Percentiles rank a stretch among this genome's conserved stretches.
Evolutionary conservation across 768 basidiomycete species (phyloP).

Genomic region (Lepiota venenata): DNA sequence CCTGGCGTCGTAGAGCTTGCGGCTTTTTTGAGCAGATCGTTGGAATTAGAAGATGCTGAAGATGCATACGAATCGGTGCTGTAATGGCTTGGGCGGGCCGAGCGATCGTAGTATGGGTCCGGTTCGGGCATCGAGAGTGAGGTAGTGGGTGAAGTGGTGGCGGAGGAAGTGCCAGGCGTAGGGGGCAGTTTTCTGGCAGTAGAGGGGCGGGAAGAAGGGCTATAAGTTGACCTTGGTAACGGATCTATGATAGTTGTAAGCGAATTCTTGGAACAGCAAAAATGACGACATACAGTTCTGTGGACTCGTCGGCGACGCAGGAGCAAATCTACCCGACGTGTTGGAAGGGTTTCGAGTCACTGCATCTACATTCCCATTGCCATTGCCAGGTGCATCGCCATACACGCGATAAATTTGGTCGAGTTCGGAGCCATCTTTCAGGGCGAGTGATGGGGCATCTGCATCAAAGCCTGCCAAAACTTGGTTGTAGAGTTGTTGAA

Average conservation of each 20-base stretch:
- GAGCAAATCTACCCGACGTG: slow-evolving; percentile 13
- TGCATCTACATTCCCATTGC: slow-evolving; percentile 9
- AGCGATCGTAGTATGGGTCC: slow-evolving; percentile 32
- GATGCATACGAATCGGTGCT: slow-evolving; percentile 14
- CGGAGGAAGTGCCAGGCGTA: slow-evolving; percentile 35
- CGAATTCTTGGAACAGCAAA: neutral
- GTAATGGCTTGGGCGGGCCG: slow-evolving; percentile 16
- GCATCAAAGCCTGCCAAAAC: slow-evolving; percentile 69
- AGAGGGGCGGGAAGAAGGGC: neutral
- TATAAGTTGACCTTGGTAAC: neutral
- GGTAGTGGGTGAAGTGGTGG: slow-evolving; percentile 20
- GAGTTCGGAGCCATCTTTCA: slow-evolving; percentile 26
- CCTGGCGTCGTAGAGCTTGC: slow-evolving; percentile 21
- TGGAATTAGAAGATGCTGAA: slow-evolving; percentile 14
- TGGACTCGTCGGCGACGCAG: slow-evolving; percentile 8
- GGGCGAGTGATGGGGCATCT: slow-evolving; percentile 24
- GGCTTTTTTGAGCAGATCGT: slow-evolving; percentile 26
- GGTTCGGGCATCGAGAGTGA: slow-evolving; percentile 41
- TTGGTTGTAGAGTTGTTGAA: slow-evolving; percentile 72
- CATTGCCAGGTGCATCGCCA: slow-evolving; percentile 21
- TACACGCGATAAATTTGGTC: slow-evolving; percentile 37
- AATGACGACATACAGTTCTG: slow-evolving; percentile 5
- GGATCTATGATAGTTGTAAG: slow-evolving; percentile 6
- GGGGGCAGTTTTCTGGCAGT: slow-evolving; percentile 36
- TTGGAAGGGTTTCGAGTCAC: slow-evolving; percentile 13